Conservation (phyloP, 1,284 basidiomycete species). For the Microbotryomycetes sp. region DNA sequence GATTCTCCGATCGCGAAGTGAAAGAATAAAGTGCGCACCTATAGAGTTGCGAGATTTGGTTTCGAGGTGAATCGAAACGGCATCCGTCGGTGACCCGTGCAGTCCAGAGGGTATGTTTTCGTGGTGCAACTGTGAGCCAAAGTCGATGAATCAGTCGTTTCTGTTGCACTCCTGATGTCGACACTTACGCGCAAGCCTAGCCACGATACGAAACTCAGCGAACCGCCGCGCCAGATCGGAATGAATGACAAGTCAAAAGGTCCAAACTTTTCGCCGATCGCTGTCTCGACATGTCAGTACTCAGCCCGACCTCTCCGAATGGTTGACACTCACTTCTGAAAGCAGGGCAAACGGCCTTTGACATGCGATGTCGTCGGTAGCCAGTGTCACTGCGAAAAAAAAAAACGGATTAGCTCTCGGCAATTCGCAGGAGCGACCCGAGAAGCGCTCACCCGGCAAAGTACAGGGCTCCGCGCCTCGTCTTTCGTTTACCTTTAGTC, state of each 20-base stretch:
- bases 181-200: constrained; percentile 32
- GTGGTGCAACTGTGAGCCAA: constrained; percentile 28
- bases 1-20: background rate
- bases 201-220: constrained; percentile 32
- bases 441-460: constrained; percentile 26
- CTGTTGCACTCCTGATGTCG: too few relatives aligned
- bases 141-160: background rate
- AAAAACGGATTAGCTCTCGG: background rate
- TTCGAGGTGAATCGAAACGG: constrained; percentile 35
- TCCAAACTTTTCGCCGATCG: constrained; percentile 33
- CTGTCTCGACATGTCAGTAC: constrained; percentile 3
- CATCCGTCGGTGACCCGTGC: constrained; percentile 36
- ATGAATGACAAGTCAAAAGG: constrained; percentile 37
- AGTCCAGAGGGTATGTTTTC: constrained; percentile 28
- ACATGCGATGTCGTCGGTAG: constrained; percentile 28
- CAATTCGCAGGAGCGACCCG: too few relatives aligned
- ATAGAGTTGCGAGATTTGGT: constrained; percentile 33
- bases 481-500: constrained; percentile 4
- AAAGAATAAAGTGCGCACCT: constrained; percentile 10
- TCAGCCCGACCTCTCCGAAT: background rate
- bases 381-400: constrained; percentile 33
- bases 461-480: constrained; percentile 27
- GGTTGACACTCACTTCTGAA: constrained; percentile 29
- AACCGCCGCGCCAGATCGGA: constrained; percentile 37
- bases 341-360: constrained; percentile 33